Evolutionary conservation across 176 grass and related monocot genomes (phyloP), one percentile per base, ranked within the genome.

Genomic region (Rhynchospora tenuis): DNA sequence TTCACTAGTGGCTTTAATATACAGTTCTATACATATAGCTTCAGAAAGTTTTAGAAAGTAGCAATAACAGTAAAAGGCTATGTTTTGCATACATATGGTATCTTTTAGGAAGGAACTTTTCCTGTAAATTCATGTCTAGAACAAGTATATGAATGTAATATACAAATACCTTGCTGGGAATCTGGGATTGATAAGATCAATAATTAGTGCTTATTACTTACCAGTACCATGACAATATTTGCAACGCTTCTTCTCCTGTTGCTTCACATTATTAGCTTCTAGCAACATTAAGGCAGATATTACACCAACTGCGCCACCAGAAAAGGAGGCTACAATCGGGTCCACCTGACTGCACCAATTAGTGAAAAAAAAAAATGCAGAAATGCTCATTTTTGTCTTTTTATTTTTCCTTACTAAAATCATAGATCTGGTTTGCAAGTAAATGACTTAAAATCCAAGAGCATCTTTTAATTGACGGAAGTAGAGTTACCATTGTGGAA

Each of bases 171-270:
- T 23, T 0, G 1, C 43, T 11, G n/a, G 66, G 10, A 87, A 60
- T 45, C 9, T 70, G 50, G 54, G 17, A 33, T 6, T 51, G 78
- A 70, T 64, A 60, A 74, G 12, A 68, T 69, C 3, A 72, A 90
- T 85, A 65, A 48, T 80, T 62, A 28, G 24, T 46, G 42, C 3
- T 16, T 44, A 78, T 17, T 17, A 57, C 87, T 85, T 92, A 98
- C 95, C 95, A 47, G 90, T 94, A 54, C 92, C 95, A 75, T 93
- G 79, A 66, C 95, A 98, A 89, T 98, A 98, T 80, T 81, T 93
- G 86, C 92, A 98, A 87, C 90, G 90, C 85, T 94, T 98, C 86
- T 98, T 98, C 77, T 98, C 95, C 91, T 98, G 92, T 68, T 91
- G 92, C 87, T 87, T 86, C 61, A 93, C 92, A 75, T 98, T 98